Evolutionary conservation across 805 yeast species (phyloP), one percentile per base, ranked within the genome.

Genomic region (Kockiozyma suomiensis): DNA sequence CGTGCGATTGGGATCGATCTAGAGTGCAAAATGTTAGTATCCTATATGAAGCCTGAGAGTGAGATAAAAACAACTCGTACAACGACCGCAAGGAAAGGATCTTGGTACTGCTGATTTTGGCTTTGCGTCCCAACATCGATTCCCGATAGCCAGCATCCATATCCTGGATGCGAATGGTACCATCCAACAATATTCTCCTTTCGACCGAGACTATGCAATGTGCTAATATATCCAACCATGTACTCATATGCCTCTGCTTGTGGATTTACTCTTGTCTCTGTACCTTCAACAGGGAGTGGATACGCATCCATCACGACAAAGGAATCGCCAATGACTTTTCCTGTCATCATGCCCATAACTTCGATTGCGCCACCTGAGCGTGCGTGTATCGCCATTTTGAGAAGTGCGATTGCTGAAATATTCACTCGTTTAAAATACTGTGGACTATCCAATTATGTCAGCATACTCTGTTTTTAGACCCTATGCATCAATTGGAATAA

Each of bases 101-200:
- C 97, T 72, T 91, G 97, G 70, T 85, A 90, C 58, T 82, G 84
- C 74, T 91, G 97, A 69, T 92, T 90, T 70, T 90, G 79, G 23
- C 77, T 70, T 71, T 93, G 98, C 0, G 98, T 93, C 47, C 88
- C 85, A 35, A 94, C 96, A 74, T 93, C 98, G 41, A 93, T 90
- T 3, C 94, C 96, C 56, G 94, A 86, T 46, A 93, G 74, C 97
- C 97, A 93, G 72, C 97, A 92, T 17, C 97, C 97, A 73, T 91
- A 93, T 0, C 97, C 97, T 0, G 99, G 99, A 73, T 93, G 99
- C 4, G 93, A 90, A 73, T 80, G 98, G 74, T 94, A 93, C 99
- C 99, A 93, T 8, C 99, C 99, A 15, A 94, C 89, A 23, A 93
- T 87, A 66, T 88, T 82, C 63, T 88, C 86, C n/a, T 71, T 61